Evolutionary conservation across 2,329 filamentous ascomycete species (phyloP), one percentile per base, ranked within the genome.

Genomic region (Colletotrichum chrysophilum): DNA sequence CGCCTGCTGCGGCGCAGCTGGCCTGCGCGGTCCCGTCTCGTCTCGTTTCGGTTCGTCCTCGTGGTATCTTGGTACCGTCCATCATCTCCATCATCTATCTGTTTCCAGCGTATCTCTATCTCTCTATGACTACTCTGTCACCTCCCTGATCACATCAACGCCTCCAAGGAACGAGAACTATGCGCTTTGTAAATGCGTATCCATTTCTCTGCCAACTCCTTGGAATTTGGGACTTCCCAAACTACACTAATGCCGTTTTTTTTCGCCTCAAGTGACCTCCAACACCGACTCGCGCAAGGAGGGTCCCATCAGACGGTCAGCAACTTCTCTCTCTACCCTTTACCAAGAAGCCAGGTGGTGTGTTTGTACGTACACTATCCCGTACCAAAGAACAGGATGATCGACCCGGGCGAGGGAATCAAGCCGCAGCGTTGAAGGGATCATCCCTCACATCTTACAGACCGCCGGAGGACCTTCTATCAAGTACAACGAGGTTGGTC

Each of bases 41-140:
- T 69, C 70, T 69, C 55, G 65, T 43, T 38, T 69, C 65, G 38
- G 68, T 66, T 69, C 34, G 24, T 73, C 65, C 32, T 38, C n/a
- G 21, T 32, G 21, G n/a, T 30, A 32, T 61, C 58, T 34, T 52
- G 70, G 43, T 52, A 13, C 66, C 66, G 26, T 32, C 12, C 71
- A 64, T 38, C 68, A 48, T 60, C 18, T 56, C 13, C 21, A 30
- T 28, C 38, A 48, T 43, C 24, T n/a, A 7, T 52, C n/a, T 52
- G 43, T 52, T 0, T 14, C 24, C 8, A 13, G 24, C n/a, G 21
- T 38, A 16, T 64, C n/a, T 24, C 60, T 28, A n/a, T 48, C 18
- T 43, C 38, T 43, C 38, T n/a, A 18, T n/a, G 38, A 43, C 38
- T n/a, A 6, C 38, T 43, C 38, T 1, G 38, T 48, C 38, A n/a